Evolutionary conservation across 192 early-diverging fungal species (phyloP).

Genomic region (Helicostylum pulchrum): DNA sequence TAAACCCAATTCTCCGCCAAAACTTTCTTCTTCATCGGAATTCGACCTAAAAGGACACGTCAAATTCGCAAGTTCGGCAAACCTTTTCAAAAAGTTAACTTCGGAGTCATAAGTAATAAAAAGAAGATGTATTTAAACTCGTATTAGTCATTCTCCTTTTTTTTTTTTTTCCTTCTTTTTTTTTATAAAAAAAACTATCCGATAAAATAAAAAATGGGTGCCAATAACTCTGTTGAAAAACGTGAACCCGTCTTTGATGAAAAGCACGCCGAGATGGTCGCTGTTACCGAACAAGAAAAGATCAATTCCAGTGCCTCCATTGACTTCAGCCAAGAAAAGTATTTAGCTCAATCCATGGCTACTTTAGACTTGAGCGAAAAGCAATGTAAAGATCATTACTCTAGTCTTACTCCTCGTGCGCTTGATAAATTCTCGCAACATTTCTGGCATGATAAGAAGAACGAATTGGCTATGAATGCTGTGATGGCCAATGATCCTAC

Average conservation of each 20-base stretch:
- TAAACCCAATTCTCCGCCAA: no score
- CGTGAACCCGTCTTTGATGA: not conserved
- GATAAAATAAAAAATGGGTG: conserved; percentile 9
- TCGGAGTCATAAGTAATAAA: no score
- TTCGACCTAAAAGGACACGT: no score
- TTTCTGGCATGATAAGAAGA: conserved; percentile 66
- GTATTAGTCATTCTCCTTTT: no score
- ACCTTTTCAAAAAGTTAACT: no score
- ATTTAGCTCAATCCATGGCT: not conserved
- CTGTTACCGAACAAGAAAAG: not conserved
- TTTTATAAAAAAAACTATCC: no score
- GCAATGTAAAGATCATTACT: not conserved
- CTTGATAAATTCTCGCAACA: conserved; percentile 31
- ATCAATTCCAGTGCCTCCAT: not conserved
- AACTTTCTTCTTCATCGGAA: no score
- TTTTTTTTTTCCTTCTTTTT: no score
- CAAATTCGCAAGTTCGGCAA: no score
- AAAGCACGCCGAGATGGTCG: not conserved
- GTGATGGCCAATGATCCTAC: conserved; percentile 56
- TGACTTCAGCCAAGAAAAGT: not conserved
- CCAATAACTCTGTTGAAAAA: conserved; percentile 1
- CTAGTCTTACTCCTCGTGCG: conserved; percentile 18
- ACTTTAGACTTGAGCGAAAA: not conserved
- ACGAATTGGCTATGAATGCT: conserved; percentile 64
- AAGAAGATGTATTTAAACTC: no score